A percentile compares a stretch with the other conserved stretches of the same genome.
These are phyloP conservation scores for Pseudoturritis turrita DNA, from an alignment of 345 rosid genomes.

Conservation along the genomic window DNA sequence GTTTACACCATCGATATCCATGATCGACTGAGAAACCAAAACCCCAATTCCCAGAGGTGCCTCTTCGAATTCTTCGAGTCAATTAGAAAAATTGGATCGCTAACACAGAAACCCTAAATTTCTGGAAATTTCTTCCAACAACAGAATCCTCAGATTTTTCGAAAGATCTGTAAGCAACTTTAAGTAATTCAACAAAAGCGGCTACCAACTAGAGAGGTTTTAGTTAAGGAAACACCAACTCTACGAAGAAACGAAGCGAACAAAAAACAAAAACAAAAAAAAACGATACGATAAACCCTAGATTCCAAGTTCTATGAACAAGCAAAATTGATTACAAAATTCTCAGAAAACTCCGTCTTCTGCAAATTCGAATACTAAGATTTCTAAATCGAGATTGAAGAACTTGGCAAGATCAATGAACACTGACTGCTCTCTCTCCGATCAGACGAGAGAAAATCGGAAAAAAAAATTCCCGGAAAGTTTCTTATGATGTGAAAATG, in stretches of 20 bases:
- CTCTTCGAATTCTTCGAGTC: neutral
- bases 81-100: neutral
- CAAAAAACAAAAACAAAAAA: too few relatives aligned
- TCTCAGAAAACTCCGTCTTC: neutral
- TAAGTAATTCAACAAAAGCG: conserved; percentile 11
- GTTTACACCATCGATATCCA: conserved; percentile 38
- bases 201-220: neutral
- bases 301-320: neutral
- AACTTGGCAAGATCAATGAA: neutral
- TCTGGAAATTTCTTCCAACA: neutral
- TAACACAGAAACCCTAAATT: neutral
- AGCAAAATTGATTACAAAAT: neutral
- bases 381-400: neutral
- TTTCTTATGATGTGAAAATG: neutral
- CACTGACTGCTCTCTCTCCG: neutral
- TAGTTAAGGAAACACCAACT: neutral
- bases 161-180: neutral
- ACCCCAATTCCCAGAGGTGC: neutral
- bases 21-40: conserved; percentile 4
- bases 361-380: neutral
- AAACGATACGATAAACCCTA: conserved; percentile 11
- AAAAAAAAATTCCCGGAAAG: neutral
- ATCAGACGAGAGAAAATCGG: neutral
- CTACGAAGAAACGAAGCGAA: neutral
- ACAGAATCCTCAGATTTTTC: neutral